Evolutionary conservation across 73 alveolate genomes (phyloP), one percentile per base, ranked within the genome.

Genomic region (Paramecium caudatum): DNA sequence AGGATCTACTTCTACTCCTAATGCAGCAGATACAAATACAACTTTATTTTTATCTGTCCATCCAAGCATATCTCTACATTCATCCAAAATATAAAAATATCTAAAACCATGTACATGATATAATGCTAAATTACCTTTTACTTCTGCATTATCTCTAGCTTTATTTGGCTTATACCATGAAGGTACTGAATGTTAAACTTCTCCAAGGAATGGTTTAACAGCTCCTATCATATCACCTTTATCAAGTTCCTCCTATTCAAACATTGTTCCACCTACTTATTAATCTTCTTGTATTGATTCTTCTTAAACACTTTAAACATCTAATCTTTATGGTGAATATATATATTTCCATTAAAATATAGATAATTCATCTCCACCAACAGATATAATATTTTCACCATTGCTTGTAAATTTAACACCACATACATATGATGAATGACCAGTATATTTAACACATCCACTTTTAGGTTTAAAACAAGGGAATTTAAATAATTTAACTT

Each of bases 401-500:
- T 95, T 93, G 78, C 61, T 69, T 61, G 94, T 69, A 90, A 98
- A 98, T 82, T 98, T 93, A 55, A 95, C 97, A 47, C 95, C 95
- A 9, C 99, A 97, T 36, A 98, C 99, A 91, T 98, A 98, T 45
- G 99, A 95, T 34, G 99, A 97, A 87, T 98, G 99, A 5, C 99
- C 99, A 45, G 91, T 93, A 91, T 95, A 98, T 91, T 93, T 94
- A 61, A 94, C 93, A 95, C 94, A 98, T 19, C 97, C 95, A 17
- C 98, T 94, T 46, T 93, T 92, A 68, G 92, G 90, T 13, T 90
- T 81, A 1, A 95, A 94, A 19, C 96, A 90, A 47, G 99, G 99
- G 93, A 80, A 95, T 82, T 97, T 97, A 86, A 98, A 98, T 82
- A 98, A 92, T 93, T 97, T 98, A 33, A 97, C 98, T 91, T 95